phyloP scores from a whole-genome alignment of 441 rosid species.

The Brassica hybrid region DNA sequence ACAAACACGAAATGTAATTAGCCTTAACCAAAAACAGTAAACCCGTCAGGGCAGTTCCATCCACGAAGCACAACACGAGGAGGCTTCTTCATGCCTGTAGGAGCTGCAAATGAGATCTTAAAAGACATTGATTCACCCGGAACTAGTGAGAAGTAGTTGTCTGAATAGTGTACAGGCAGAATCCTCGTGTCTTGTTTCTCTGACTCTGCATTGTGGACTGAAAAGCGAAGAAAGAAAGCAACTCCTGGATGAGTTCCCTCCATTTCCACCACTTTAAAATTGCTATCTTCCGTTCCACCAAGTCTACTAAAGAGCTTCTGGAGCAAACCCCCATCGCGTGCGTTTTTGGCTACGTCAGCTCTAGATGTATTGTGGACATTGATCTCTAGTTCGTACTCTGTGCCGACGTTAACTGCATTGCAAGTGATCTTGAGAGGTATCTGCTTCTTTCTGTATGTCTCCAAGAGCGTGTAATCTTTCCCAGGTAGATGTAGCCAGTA shows the following conservation, averaged over 20 bases:
- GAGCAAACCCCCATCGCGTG: constrained; percentile 46
- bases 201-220: constrained; percentile 63
- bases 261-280: constrained; percentile 50
- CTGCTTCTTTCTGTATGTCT: constrained; percentile 68
- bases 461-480: constrained; percentile 79
- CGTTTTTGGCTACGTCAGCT: constrained; percentile 46
- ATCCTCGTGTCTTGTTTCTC: constrained; percentile 84
- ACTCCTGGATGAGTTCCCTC: constrained; percentile 70
- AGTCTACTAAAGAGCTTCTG: constrained; percentile 47
- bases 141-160: constrained; percentile 86
- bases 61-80: constrained; percentile 77
- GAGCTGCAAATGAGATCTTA: constrained; percentile 75
- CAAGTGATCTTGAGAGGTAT: constrained; percentile 80
- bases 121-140: constrained; percentile 79
- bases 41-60: constrained; percentile 72
- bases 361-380: constrained; percentile 67
- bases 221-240: constrained; percentile 88
- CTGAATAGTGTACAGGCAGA: constrained; percentile 91
- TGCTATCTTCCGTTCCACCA: constrained; percentile 42
- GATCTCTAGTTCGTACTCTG: constrained; percentile 72
- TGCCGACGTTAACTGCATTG: constrained; percentile 53
- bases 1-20: constrained; percentile 11
- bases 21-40: constrained; percentile 47
- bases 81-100: constrained; percentile 54
- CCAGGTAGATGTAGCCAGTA: constrained; percentile 94